Conservation (phyloP, 768 basidiomycete genomes). For the Pleurotus ostreatus region DNA sequence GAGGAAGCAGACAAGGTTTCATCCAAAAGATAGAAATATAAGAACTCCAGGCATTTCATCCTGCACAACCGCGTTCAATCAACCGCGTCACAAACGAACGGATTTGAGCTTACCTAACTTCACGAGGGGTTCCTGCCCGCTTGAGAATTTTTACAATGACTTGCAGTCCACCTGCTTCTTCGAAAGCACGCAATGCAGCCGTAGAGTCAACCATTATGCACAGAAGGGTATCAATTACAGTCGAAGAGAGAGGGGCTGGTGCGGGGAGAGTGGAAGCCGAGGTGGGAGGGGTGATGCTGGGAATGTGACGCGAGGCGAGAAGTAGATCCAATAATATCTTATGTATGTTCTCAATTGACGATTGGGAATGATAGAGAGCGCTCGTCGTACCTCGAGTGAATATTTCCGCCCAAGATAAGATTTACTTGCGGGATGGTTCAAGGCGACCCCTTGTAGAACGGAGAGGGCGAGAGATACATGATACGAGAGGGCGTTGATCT, state of each 20-base stretch:
- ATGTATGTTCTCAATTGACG: not conserved
- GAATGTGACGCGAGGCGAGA: conserved; percentile 62
- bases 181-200: conserved; percentile 70
- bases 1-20: conserved; percentile 16
- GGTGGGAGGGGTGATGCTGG: conserved; percentile 15
- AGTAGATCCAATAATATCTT: conserved; percentile 74
- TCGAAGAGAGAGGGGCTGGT: conserved; percentile 56
- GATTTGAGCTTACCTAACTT: conserved; percentile 62
- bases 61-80: conserved; percentile 31
- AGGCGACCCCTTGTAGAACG: conserved; percentile 71
- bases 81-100: not conserved
- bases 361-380: not conserved
- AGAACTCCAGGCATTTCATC: conserved; percentile 94
- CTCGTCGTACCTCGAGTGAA: conserved; percentile 56
- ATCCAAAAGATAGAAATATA: conserved; percentile 89
- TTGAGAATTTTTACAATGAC: conserved; percentile 86
- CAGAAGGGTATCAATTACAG: conserved; percentile 77
- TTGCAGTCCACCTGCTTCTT: conserved; percentile 73
- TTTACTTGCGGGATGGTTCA: conserved; percentile 70
- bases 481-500: conserved; percentile 41
- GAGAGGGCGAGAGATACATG: conserved; percentile 60
- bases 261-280: conserved; percentile 14
- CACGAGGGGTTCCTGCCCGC: conserved; percentile 78
- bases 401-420: conserved; percentile 62
- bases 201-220: conserved; percentile 89